These are phyloP conservation scores for Mucor racemosus DNA, from an alignment of 371 early-diverging fungal genomes.

Conservation along the genomic window DNA sequence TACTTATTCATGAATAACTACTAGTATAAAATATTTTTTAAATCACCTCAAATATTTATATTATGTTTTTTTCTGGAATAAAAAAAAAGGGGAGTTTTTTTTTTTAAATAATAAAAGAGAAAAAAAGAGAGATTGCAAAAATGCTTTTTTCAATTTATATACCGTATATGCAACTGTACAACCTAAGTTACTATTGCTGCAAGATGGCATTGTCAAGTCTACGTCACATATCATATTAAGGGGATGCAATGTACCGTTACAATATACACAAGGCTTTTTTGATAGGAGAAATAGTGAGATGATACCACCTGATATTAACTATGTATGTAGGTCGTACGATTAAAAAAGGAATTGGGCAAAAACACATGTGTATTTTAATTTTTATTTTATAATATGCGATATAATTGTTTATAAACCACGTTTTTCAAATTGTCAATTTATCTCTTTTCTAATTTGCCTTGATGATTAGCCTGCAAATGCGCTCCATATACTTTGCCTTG, in stretches of 20 bases:
- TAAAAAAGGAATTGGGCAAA: neutral
- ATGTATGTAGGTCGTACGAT: neutral
- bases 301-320: constrained; percentile 2
- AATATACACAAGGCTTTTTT: neutral
- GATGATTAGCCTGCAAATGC: neutral
- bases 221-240: constrained; percentile 2
- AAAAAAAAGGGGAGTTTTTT: neutral
- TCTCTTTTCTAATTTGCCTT: constrained; percentile 1
- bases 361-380: neutral
- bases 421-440: neutral
- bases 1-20: constrained; percentile 31
- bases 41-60: neutral
- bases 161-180: neutral
- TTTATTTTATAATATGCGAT: neutral
- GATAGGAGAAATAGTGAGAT: constrained; percentile 1
- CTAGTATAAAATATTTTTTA: constrained; percentile 1
- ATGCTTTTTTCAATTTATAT: neutral
- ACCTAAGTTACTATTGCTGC: constrained; percentile 1
- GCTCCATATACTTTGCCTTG: neutral
- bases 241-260: neutral
- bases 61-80: neutral
- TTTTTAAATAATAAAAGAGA: neutral
- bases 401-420: neutral
- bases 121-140: constrained; percentile 2
- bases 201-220: constrained; percentile 8